phyloP scores from a whole-genome alignment of 2,329 filamentous ascomycete genomes.

The Spiromastix sp. region DNA sequence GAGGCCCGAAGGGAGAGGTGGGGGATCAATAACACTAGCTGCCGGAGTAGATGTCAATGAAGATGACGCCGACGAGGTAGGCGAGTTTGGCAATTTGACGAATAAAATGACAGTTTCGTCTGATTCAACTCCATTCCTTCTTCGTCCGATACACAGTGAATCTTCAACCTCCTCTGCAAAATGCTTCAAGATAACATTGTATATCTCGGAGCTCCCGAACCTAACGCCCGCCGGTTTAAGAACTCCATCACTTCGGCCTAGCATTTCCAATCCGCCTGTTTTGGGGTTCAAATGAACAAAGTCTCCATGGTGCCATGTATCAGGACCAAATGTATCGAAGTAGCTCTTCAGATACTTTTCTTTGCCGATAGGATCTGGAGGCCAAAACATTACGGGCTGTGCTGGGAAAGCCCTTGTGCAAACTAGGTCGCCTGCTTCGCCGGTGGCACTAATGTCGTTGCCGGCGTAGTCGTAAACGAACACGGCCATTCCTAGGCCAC shows the following conservation, averaged over 20 bases:
- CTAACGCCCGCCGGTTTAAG: conserved; percentile 85
- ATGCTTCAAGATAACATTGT: conserved; percentile 80
- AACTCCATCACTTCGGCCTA: conserved; percentile 84
- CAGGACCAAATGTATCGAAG: conserved; percentile 66
- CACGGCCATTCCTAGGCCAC: conserved; percentile 71
- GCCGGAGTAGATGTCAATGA: conserved; percentile 9
- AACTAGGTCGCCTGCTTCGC: conserved; percentile 75
- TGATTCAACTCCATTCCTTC: conserved; percentile 55
- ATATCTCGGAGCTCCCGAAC: conserved; percentile 91
- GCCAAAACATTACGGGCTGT: conserved; percentile 82
- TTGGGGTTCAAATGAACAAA: conserved; percentile 63
- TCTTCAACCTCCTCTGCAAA: conserved; percentile 73
- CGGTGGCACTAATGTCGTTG: conserved; percentile 47
- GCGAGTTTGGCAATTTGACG: conserved; percentile 54
- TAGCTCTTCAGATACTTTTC: conserved; percentile 76
- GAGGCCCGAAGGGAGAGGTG: conserved; percentile 50
- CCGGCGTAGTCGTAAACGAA: conserved; percentile 46
- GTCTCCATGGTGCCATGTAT: conserved; percentile 86
- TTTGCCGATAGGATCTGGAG: conserved; percentile 52
- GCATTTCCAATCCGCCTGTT: conserved; percentile 77
- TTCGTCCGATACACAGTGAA: conserved; percentile 73
- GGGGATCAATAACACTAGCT: conserved; percentile 28
- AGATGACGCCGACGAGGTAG: conserved; percentile 9
- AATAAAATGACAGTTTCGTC: conserved; percentile 89
- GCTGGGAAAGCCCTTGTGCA: conserved; percentile 81